Base-by-base conservation (phyloP, 257 asterid genomes). In the Solanum chilense region DNA sequence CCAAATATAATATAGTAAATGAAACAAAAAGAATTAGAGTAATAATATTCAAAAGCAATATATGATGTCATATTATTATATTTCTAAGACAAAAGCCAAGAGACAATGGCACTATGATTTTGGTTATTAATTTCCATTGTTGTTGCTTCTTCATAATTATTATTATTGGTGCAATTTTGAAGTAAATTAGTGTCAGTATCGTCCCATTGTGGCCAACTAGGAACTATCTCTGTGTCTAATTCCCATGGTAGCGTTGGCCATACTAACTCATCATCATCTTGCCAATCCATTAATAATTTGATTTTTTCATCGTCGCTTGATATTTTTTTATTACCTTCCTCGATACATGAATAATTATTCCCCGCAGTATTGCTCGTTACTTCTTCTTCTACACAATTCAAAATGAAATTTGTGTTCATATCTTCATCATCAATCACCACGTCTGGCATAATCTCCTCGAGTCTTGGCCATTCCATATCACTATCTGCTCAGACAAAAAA, bases 1-100 rank as follows among this genome's bases (percentile, higher is more conserved):
- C 56, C 0, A 47, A 47, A 37, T 37, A 37, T 37, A 37, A 37
- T n/a, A n/a, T n/a, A n/a, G n/a, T n/a, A n/a, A 21, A 16, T 9
- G 60, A 16, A 52, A 52, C 23, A 5, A 52, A 52, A 52, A 20
- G 20, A 47, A 8, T 52, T 52, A n/a, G 10, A 52, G 62, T 6
- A 52, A 52, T 52, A 52, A 52, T 52, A 52, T 52, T 52, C 64
- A 56, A 18, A 56, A 56, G 64, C n/a, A 18, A 49, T 49, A 49
- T 49, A 49, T 18, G 6, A 20, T 56, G 64, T 20, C 64, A 56
- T 18, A 56, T 20, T 56, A 56, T 20, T 7, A 49, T 56, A 18
- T 56, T 56, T 56, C 25, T 56, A 56, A 11, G 69, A 68, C 73
- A 92, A 88, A 68, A 94, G 91, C 98, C 98, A 95, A 11, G 93